phyloP scores from a whole-genome alignment of 108 stramenopile genomes.

The Cyclotella baltica region DNA sequence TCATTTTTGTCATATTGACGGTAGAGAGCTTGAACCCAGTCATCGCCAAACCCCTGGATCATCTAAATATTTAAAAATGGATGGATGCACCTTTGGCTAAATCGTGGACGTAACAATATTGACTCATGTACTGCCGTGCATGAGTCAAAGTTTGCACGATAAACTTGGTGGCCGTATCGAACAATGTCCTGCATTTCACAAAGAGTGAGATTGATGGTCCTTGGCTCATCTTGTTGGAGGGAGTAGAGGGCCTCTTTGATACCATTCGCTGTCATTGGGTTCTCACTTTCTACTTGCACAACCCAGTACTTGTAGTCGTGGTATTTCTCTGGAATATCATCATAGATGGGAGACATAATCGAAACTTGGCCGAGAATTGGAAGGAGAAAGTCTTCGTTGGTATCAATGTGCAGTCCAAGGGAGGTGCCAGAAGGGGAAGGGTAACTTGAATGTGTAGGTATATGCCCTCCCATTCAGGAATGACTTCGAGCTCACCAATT shows the following conservation, averaged over 20 bases:
- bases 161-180: background rate
- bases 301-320: background rate
- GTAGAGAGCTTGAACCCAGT: too few species aligned
- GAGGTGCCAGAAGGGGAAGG: conserved; percentile 4
- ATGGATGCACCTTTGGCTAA: too few species aligned
- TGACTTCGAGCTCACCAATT: too few species aligned
- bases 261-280: conserved; percentile 8
- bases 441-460: background rate
- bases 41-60: too few species aligned
- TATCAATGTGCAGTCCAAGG: background rate
- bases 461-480: too few species aligned
- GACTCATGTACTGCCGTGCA: background rate
- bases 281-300: background rate
- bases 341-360: background rate
- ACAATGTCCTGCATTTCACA: background rate
- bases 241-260: background rate
- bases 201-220: background rate
- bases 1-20: too few species aligned
- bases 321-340: background rate
- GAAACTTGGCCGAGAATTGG: background rate
- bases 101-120: background rate
- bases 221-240: conserved; percentile 2
- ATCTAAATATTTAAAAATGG: too few species aligned
- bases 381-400: background rate
- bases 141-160: background rate